Evolutionary conservation across 192 early-diverging fungal genomes (phyloP).

Genomic region (Phycomyces blakesleeanus): DNA sequence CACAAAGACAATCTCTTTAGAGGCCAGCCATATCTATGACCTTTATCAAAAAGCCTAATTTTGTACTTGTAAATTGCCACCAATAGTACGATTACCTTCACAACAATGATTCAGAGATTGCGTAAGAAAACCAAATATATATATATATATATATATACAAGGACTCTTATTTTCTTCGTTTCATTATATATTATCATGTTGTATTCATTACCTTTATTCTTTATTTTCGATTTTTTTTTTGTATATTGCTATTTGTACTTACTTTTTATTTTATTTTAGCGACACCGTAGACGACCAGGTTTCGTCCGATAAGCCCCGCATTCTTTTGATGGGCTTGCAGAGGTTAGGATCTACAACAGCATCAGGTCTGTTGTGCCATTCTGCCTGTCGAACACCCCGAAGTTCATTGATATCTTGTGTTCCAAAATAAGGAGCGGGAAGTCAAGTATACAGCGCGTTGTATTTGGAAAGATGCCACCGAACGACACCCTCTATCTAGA

Average conservation of each 20-base stretch:
- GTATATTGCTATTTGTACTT: too few relatives aligned
- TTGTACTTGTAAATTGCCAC: too few relatives aligned
- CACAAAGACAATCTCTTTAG: background rate
- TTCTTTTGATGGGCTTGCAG: slow-evolving; percentile 46
- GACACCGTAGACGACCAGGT: slow-evolving; percentile 27
- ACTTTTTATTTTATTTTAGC: slow-evolving; percentile 3
- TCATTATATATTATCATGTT: too few relatives aligned
- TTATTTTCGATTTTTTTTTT: too few relatives aligned
- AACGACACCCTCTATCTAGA: slow-evolving; percentile 85
- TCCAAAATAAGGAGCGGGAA: slow-evolving; percentile 66
- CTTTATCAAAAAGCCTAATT: too few relatives aligned
- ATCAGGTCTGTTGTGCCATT: background rate
- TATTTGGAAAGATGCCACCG: slow-evolving; percentile 85
- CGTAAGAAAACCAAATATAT: too few relatives aligned
- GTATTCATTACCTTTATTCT: too few relatives aligned
- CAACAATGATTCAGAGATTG: slow-evolving; percentile 20
- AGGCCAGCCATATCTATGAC: background rate
- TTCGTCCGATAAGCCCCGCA: slow-evolving; percentile 33
- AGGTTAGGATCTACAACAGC: slow-evolving; percentile 26
- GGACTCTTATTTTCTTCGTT: too few relatives aligned
- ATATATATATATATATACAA: too few relatives aligned
- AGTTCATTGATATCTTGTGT: slow-evolving; percentile 1
- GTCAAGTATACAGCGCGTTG: slow-evolving; percentile 78
- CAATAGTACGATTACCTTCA: slow-evolving; percentile 12
- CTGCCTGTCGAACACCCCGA: background rate